Percentiles rank a stretch among this genome's conserved stretches.
Evolutionary conservation across 805 yeast genomes (phyloP).

Genomic region (Lipomyces oligophaga): DNA sequence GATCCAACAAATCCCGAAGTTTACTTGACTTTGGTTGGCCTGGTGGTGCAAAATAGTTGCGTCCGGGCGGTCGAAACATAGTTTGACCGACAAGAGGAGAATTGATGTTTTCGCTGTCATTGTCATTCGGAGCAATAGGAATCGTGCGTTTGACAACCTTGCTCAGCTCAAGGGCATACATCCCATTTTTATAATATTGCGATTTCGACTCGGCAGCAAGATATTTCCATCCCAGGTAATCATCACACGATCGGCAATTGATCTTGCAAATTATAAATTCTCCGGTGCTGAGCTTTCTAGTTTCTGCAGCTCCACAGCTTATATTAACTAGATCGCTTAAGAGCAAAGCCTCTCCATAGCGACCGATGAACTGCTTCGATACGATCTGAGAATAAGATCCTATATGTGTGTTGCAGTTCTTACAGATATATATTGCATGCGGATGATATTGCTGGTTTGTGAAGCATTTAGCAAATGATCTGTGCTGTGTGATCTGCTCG

Average conservation of each 20-base stretch:
- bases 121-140: background rate
- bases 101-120: too few species aligned
- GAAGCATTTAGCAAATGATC: too few species aligned
- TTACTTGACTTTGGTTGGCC: too few species aligned
- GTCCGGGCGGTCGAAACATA: too few species aligned
- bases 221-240: slow-evolving; percentile 61
- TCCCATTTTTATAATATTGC: slow-evolving; percentile 59
- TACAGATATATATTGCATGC: slow-evolving; percentile 12
- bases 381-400: slow-evolving; percentile 7
- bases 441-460: too few species aligned
- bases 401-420: slow-evolving; percentile 19
- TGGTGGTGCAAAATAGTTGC: too few species aligned
- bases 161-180: slow-evolving; percentile 48
- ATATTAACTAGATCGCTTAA: slow-evolving; percentile 16
- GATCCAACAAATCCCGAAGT: too few species aligned
- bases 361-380: slow-evolving; percentile 21
- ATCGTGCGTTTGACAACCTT: slow-evolving; percentile 14
- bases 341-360: slow-evolving; percentile 22
- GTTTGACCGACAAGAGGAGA: too few species aligned
- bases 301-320: slow-evolving; percentile 9
- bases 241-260: slow-evolving; percentile 50
- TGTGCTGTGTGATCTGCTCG: too few species aligned
- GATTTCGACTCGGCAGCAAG: slow-evolving; percentile 43
- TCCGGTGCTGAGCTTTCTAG: slow-evolving; percentile 50
- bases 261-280: slow-evolving; percentile 52